Base-by-base conservation (phyloP, 2,329 filamentous ascomycete genomes). In the Graphilbum sp. region DNA sequence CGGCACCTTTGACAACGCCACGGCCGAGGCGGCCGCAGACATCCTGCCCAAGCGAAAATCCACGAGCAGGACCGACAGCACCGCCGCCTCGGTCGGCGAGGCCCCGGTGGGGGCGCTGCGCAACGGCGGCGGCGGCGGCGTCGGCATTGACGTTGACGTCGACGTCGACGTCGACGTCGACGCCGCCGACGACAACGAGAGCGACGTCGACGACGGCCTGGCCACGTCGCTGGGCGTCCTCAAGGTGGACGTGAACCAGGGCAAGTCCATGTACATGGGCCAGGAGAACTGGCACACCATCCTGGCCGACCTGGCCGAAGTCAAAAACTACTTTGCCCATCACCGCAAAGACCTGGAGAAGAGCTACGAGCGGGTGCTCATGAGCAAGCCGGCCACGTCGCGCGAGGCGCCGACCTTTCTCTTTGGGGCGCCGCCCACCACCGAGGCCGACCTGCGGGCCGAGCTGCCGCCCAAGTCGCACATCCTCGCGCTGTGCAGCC, bases 261-360 rank as follows among this genome's bases (percentile, higher is more conserved):
- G 74, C 39, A 85, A 85, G 55, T 79, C 79, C 19, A 73, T 83
- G 60, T 92, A 90, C 53, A 64, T 88, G 44, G 85, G 83, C 40
- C 79, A 85, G 46, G 78, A 82, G 39, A 81, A 90, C 55, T 92
- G 85, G 84, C 78, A 82, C 49, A 74, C 78, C 30, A 73, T 92
- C 38, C 61, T 92, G 39, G 67, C 74, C 47, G 82, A 87, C 56
- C 90, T 98, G 45, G 68, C 83, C 10, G 90, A 98, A 61, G 88
- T 98, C 20, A 93, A 88, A 53, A 87, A 79, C 48, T 95, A 90
- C 59, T 96, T 93, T 50, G 60, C 62, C 16, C 74, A 69, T 27
- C 85, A 95, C 58, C 92, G 90, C 55, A 87, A 90, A 52, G 86
- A 95, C 46, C 68, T 88, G 42, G 84, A 92, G 52, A 77, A 76